Evolutionary conservation across 257 asterid species (phyloP), one percentile per base, ranked within the genome.

Genomic region (Solanum medicagineum): DNA sequence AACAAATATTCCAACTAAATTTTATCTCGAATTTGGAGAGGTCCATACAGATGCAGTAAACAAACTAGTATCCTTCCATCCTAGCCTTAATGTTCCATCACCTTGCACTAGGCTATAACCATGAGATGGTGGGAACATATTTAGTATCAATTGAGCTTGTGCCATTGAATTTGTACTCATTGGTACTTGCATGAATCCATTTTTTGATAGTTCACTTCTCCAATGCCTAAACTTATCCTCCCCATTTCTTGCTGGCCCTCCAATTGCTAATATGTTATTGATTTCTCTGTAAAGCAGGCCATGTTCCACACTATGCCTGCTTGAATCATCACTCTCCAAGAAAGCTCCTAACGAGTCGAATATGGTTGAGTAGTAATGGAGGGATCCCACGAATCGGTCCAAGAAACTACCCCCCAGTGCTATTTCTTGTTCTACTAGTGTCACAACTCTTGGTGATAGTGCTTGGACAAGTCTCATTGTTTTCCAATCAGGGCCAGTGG

Each of bases 1-100:
- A 36, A 5, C 42, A 69, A 69, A 40, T 42, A 29, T 70, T 70
- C 16, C 57, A 29, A 62, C 62, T 22, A 10, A 13, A 82, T 60
- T 14, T 16, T 88, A 84, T 77, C 85, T 87, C 14, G 89, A 83
- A 22, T 83, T 83, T 42, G 85, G 85, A 53, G 93, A 91, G 89
- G 98, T 92, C 98, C 98, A 95, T 69, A 96, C 94, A 71, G 98
- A 94, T 45, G 95, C 98, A 79, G 95, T 91, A 79, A 91, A 94
- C 92, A 95, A 90, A 74, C 94, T 87, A 44, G 97, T 92, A 6
- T 94, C 95, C 87, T 94, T 95, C 98, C 98, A 95, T 12, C 98
- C 98, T 4, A 95, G 85, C 89, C 93, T 91, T 17, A 94, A 85
- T 5, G 93, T 92, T n/a, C 98, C 98, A 88, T 95, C 98, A 69